Evolutionary conservation across 148 eudicot genomes (phyloP).

Genomic region (Euryodendron excelsum): DNA sequence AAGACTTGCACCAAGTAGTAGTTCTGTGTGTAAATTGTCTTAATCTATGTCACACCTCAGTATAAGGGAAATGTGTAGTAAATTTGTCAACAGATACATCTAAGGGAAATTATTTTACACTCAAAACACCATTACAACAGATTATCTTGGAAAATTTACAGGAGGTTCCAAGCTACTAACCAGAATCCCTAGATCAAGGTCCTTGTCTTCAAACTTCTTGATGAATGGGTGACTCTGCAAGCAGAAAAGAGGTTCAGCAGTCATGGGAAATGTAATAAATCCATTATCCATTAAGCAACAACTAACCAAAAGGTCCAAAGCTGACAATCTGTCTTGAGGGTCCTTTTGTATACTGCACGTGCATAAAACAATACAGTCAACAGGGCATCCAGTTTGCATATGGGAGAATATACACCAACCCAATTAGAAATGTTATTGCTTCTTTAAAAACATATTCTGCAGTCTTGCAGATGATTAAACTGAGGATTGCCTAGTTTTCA

Average conservation of each 20-base stretch:
- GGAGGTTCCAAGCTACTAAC: constrained; percentile 84
- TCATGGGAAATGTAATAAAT: background rate
- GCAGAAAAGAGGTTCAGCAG: constrained; percentile 10
- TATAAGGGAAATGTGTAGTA: background rate
- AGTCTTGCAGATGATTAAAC: background rate
- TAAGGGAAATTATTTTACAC: constrained; percentile 13
- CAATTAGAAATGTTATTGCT: background rate
- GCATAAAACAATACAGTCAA: constrained; percentile 4
- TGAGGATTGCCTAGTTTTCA: background rate
- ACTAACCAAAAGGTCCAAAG: constrained; percentile 89
- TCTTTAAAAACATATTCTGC: background rate
- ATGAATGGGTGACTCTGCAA: constrained; percentile 86
- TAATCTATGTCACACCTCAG: no score
- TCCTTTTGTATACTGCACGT: constrained; percentile 83
- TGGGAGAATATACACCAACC: background rate
- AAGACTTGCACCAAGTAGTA: no score
- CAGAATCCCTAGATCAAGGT: constrained; percentile 77
- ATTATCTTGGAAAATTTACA: constrained; percentile 69
- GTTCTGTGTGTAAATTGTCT: no score
- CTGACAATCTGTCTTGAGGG: constrained; percentile 75
- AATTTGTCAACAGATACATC: constrained; percentile 1
- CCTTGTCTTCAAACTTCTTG: constrained; percentile 93
- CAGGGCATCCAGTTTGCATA: background rate
- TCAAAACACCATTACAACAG: constrained; percentile 18
- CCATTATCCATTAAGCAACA: background rate